Evolutionary conservation across 345 rosid genomes (phyloP).

Genomic region (Syzygium aqueum): DNA sequence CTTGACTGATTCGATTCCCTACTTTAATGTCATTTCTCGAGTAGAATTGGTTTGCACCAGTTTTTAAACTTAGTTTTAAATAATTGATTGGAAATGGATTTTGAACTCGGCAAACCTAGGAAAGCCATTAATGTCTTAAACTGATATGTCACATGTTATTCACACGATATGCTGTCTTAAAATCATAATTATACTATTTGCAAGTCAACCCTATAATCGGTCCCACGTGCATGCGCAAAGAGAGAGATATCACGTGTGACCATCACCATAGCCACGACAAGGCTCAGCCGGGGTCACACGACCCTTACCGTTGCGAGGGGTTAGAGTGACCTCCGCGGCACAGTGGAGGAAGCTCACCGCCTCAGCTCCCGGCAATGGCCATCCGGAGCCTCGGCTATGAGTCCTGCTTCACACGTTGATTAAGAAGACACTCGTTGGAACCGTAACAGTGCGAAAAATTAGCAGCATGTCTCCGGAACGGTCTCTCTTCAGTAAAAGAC

Average conservation of each 20-base stretch:
- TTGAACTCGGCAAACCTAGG: neutral
- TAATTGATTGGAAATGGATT: neutral
- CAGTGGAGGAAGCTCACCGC: neutral
- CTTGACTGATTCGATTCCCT: neutral
- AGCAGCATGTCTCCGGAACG: neutral
- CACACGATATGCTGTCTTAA: neutral
- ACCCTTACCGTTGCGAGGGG: neutral
- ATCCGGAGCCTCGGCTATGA: neutral
- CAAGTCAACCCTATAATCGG: neutral
- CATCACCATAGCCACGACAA: neutral
- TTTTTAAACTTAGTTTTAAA: neutral
- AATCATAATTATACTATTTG: neutral
- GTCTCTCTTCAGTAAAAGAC: neutral
- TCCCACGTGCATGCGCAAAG: neutral
- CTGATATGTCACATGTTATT: neutral
- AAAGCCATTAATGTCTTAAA: neutral
- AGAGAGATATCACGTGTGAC: neutral
- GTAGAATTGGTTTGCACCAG: neutral
- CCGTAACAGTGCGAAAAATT: neutral
- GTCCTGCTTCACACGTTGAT: neutral
- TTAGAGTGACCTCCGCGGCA: fast-evolving
- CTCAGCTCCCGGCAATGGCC: neutral
- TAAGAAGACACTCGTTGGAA: neutral
- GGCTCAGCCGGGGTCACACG: neutral
- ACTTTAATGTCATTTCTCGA: neutral